These are phyloP conservation scores for Lolium perenne DNA, from an alignment of 176 grass and related monocot species.

Conservation along the genomic window DNA sequence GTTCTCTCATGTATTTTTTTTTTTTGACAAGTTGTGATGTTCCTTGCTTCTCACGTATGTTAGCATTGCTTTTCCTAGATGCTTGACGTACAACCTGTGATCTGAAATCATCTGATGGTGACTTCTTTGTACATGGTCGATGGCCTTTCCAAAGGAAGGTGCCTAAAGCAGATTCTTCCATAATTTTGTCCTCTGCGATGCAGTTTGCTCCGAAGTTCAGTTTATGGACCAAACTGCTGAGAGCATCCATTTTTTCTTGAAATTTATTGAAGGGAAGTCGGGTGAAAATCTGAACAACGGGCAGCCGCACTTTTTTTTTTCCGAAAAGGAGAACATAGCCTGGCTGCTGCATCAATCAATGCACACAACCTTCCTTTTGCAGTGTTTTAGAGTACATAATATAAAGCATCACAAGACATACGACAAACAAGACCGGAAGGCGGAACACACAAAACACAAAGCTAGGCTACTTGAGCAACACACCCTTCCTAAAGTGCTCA, in stretches of 20 bases:
- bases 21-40: neutral
- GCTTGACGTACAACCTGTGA: constrained; percentile 29
- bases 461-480: too few species aligned
- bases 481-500: too few species aligned
- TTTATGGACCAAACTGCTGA: neutral
- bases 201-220: neutral
- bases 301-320: too few species aligned
- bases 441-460: too few species aligned
- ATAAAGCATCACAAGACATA: too few species aligned
- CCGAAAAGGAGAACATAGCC: too few species aligned
- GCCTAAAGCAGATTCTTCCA: constrained; percentile 41
- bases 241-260: neutral
- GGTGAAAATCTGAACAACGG: too few species aligned
- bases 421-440: too few species aligned
- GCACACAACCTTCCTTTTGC: too few species aligned
- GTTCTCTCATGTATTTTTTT: neutral
- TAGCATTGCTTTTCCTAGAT: constrained; percentile 19
- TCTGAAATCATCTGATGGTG: constrained; percentile 11
- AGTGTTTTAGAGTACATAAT: too few species aligned
- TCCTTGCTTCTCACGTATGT: constrained; percentile 17
- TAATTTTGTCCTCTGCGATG: neutral
- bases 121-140: constrained; percentile 9
- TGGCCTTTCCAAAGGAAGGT: constrained; percentile 40
- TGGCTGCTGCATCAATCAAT: too few species aligned
- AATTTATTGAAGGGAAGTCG: too few species aligned